A percentile compares a stretch with the other conserved stretches of the same genome.
Conservation (phyloP, 129 eudicot species). For the Centella asiatica region DNA sequence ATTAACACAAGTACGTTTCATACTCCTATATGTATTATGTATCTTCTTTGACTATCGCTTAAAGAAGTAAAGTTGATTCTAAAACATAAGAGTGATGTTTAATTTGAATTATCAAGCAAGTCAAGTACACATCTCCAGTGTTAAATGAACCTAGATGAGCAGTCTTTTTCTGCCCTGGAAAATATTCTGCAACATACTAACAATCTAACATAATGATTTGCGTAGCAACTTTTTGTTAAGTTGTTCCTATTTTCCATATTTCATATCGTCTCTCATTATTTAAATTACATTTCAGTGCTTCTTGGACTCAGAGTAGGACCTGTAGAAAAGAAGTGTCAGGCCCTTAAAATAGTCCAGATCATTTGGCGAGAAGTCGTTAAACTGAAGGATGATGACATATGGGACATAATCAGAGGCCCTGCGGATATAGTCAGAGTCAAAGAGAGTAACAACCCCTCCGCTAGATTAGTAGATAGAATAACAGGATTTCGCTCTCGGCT, state of each 20-base stretch:
- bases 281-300: not conserved
- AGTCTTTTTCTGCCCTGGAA: not conserved
- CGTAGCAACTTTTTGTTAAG: no score
- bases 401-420: not conserved
- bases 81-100: no score
- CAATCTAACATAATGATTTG: no score
- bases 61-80: not conserved
- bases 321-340: not conserved
- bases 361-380: conserved; percentile 3
- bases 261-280: no score
- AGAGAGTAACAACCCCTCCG: not conserved
- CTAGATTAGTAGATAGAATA: no score
- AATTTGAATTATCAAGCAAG: no score
- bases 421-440: not conserved
- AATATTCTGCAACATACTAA: not conserved
- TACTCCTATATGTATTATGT: not conserved
- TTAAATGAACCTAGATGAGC: not conserved
- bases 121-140: no score
- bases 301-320: not conserved
- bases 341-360: not conserved
- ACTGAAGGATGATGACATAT: conserved; percentile 1
- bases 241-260: no score
- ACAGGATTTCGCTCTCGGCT: not conserved
- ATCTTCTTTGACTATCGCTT: not conserved
- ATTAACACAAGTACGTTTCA: conserved; percentile 9